Base-by-base conservation (phyloP, 2,329 filamentous ascomycete species). In the Byssothecium circinans region DNA sequence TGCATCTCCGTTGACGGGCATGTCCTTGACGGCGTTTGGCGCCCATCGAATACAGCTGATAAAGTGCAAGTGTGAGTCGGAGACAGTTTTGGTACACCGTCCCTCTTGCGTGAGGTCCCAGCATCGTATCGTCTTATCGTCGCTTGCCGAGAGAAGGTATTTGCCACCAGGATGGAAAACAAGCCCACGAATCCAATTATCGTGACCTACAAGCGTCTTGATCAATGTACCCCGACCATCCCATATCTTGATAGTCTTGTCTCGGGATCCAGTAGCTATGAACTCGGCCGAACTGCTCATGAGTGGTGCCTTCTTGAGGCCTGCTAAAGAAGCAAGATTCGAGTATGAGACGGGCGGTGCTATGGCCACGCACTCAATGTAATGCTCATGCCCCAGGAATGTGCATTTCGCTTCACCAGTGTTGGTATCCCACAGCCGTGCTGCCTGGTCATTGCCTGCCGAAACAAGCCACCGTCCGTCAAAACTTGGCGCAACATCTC, bases 101-200 rank as follows among this genome's bases (percentile, higher is more conserved):
- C 89, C 89, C 68, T 95, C 91, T 67, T 97, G 92, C 20, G 82
- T 81, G 20, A 97, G 76, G 74, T 97, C 92, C 92, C 92, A 97
- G 75, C 91, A 96, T 45, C 91, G 81, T 50, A 97, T 79, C 4
- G 89, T 91, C 75, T 94, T 95, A 74, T 97, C 92, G 68, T 97
- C 92, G 14, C 87, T 82, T 17, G 88, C 89, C 6, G 87, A 91
- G 5, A 97, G 74, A 1, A 97, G 79, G 63, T 94, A 96, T 71
- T 92, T 95, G 35, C 92, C 92, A 8, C 89, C 88, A 0, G 92
- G 92, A 62, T 96, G 92, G 69, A 96, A 97, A 8, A 90, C 84
- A 5, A 96, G 73, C 0, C 82, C 87, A 25, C 90, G 84, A 8
- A 97, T 84, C 92, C 92, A 97, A 68, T 96, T 96, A 69, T 96